Evolutionary conservation across 768 basidiomycete genomes (phyloP).

Genomic region (Lactarius sanguifluus): DNA sequence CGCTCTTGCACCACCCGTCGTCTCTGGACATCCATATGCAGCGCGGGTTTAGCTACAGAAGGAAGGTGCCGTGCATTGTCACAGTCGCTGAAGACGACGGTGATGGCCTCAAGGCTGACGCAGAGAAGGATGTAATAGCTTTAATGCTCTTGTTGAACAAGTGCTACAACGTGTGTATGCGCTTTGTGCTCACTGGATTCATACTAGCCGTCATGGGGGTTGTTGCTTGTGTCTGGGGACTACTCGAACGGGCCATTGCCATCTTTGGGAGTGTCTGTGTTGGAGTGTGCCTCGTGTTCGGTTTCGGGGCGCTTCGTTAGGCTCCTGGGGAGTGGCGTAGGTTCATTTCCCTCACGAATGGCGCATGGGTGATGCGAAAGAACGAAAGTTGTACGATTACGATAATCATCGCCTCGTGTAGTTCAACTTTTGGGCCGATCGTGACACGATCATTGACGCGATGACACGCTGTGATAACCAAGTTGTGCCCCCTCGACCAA

Average conservation of each 20-base stretch:
- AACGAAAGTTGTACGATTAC: constrained; percentile 8
- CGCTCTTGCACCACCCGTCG: constrained; percentile 8
- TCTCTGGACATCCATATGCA: constrained; percentile 8
- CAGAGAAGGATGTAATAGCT: neutral
- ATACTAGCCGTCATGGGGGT: constrained; percentile 13
- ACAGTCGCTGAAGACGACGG: neutral
- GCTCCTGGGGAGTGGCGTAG: constrained; percentile 6
- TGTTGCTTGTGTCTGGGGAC: constrained; percentile 14
- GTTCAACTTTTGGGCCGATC: constrained; percentile 2
- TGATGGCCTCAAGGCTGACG: neutral
- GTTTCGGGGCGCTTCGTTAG: constrained; percentile 19
- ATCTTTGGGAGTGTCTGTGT: constrained; percentile 23
- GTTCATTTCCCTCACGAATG: neutral
- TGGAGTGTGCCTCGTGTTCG: constrained; percentile 16
- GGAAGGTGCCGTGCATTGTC: constrained; percentile 1
- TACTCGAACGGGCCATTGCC: constrained; percentile 9
- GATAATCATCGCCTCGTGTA: constrained; percentile 24
- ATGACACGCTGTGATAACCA: constrained; percentile 5
- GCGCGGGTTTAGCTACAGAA: constrained; percentile 1
- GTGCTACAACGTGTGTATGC: constrained; percentile 13
- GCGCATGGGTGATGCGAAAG: constrained; percentile 5
- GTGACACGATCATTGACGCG: constrained; percentile 11
- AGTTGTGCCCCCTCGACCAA: neutral
- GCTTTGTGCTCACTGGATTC: constrained; percentile 19
- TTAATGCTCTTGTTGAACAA: constrained; percentile 13